These are phyloP conservation scores for Chimonanthus praecox DNA, from an alignment of 164 flowering plant genomes.

Conservation along the genomic window DNA sequence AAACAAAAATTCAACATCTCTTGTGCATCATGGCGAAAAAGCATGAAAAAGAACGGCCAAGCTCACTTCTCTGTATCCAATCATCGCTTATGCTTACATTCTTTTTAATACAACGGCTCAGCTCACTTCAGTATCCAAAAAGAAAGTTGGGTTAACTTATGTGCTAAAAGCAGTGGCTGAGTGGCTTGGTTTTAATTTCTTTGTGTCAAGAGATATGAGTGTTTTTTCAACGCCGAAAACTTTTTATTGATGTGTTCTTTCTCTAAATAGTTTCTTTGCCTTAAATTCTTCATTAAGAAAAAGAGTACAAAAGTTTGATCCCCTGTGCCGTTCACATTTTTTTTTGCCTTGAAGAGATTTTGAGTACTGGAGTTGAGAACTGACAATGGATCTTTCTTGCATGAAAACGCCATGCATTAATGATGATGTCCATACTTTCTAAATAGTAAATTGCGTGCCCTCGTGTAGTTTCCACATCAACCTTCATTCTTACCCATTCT, in stretches of 20 bases:
- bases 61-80: not conserved
- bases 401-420: not conserved
- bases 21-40: not conserved
- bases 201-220: not conserved
- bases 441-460: not conserved
- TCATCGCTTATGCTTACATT: no score
- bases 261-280: no score
- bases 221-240: not conserved
- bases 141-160: not conserved
- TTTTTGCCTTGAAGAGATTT: no score
- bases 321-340: no score
- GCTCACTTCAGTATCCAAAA: not conserved
- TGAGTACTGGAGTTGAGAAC: not conserved
- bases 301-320: not conserved
- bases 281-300: no score
- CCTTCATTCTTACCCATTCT: not conserved
- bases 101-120: not conserved
- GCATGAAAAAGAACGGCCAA: not conserved
- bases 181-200: not conserved
- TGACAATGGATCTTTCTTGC: not conserved
- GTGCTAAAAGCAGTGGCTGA: not conserved
- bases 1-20: not conserved
- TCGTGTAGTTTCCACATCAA: not conserved
- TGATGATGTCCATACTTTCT: not conserved
- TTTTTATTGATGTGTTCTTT: no score